Base-by-base conservation (phyloP, 805 yeast species). In the Clavispora vitiphila region DNA sequence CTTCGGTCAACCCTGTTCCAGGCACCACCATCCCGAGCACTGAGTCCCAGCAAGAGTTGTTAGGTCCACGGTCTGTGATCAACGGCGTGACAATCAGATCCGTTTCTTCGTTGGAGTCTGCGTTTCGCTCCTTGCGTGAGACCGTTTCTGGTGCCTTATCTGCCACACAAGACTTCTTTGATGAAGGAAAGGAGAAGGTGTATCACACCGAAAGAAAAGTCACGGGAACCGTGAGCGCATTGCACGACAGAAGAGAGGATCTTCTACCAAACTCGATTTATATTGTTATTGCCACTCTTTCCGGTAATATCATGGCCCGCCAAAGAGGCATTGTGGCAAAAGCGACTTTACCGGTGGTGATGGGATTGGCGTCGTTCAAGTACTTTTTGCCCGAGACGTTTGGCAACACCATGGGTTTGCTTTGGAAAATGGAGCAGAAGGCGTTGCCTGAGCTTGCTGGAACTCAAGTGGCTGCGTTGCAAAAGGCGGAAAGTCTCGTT, bases 291-390 rank as follows among this genome's bases (percentile, higher is more conserved):
- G 89, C 87, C 11, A 73, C 79, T 2, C 69, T 88, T 41, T 65
- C 87, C 7, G 96, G 96, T 29, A 75, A 83, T 35, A 81, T 87
- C 39, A 53, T 81, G 38, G 78, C 93, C 2, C 83, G 95, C 54
- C 78, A 81, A 53, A 72, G 84, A 43, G 78, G 78, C 42, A 49
- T 81, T 18, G 39, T 81, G 2, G 55, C 83, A 10, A 78, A 81
- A 53, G 67, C 72, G 3, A 47, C 74, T 1, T 64, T 76, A 12
- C 96, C 96, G 1, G 42, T 81, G 2, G 63, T 68, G 0, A 71
- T 83, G 40, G 93, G 90, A 11, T 47, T 75, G 22, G 74, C 67
- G 5, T 79, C 91, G 0, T 86, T 88, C 65, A 76, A 69, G 45
- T 72, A 76, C 58, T 81, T 85, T 52, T 71, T 86, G 53, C 96